These are phyloP conservation scores for Verticillium nonalfalfae DNA, from an alignment of 2,329 filamentous ascomycete genomes.

Conservation along the genomic window DNA sequence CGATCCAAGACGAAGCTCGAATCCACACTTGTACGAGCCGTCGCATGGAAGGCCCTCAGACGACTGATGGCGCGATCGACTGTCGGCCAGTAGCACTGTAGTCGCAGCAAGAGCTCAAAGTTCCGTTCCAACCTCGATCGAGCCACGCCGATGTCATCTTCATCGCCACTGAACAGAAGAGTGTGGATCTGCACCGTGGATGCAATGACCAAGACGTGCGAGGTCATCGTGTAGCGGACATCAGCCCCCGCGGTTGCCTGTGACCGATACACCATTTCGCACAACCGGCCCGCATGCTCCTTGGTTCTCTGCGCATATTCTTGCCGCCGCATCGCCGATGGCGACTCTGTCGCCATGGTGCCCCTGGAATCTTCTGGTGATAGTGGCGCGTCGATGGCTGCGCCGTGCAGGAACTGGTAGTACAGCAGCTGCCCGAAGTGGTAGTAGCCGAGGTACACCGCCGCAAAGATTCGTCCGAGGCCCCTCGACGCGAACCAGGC, in stretches of 20 bases:
- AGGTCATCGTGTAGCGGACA: slow-evolving; percentile 35
- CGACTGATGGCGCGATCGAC: slow-evolving; percentile 29
- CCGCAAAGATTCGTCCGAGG: slow-evolving; percentile 33
- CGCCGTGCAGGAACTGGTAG: slow-evolving; percentile 34
- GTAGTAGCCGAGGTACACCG: slow-evolving; percentile 38
- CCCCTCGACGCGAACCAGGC: slow-evolving; percentile 24
- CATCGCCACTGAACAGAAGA: slow-evolving; percentile 30
- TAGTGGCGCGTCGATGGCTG: slow-evolving; percentile 7
- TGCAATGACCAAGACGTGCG: slow-evolving; percentile 37
- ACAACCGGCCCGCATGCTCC: slow-evolving; percentile 28
- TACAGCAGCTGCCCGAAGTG: slow-evolving; percentile 39
- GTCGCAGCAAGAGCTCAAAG: slow-evolving; percentile 31
- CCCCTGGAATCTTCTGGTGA: not conserved
- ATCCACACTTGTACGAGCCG: slow-evolving; percentile 27
- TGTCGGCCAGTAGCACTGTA: slow-evolving; percentile 33
- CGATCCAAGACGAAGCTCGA: slow-evolving; percentile 30
- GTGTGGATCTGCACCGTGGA: slow-evolving; percentile 40
- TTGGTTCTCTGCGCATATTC: slow-evolving; percentile 32
- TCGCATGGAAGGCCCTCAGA: slow-evolving; percentile 32
- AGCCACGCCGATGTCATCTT: slow-evolving; percentile 25
- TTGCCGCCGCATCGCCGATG: slow-evolving; percentile 14
- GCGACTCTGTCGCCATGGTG: not conserved
- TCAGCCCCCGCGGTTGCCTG: slow-evolving; percentile 27
- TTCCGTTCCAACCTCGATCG: slow-evolving; percentile 31
- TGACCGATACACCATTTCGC: slow-evolving; percentile 31